phyloP scores from a whole-genome alignment of 2,329 filamentous ascomycete species.

The Xylariales sp. region DNA sequence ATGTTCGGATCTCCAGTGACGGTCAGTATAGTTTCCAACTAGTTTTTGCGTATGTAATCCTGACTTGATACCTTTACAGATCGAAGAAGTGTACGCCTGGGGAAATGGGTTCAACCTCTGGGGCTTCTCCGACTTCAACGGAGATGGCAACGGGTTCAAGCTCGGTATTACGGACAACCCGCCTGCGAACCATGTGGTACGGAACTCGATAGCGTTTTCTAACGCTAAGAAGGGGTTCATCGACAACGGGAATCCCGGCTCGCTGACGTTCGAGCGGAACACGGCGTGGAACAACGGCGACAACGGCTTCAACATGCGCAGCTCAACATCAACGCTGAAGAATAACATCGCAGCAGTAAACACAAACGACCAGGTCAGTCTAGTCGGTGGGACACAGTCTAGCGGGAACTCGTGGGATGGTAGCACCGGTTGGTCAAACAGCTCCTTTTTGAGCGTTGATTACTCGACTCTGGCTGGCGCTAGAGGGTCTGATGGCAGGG shows the following conservation, averaged over 20 bases:
- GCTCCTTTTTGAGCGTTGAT: conserved; percentile 54
- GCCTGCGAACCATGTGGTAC: conserved; percentile 56
- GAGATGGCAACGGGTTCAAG: conserved; percentile 61
- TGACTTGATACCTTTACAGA: conserved; percentile 11
- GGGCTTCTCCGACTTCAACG: conserved; percentile 56
- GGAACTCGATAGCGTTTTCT: conserved; percentile 57
- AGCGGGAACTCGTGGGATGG: conserved; percentile 57
- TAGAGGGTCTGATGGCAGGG: conserved; percentile 52
- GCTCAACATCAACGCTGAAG: conserved; percentile 52
- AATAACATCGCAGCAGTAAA: conserved; percentile 56
- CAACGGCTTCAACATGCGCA: conserved; percentile 55
- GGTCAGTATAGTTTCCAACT: conserved; percentile 38
- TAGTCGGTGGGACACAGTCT: conserved; percentile 43
- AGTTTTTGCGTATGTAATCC: neutral
- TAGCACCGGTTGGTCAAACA: conserved; percentile 54
- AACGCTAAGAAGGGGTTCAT: conserved; percentile 60
- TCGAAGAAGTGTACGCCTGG: conserved; percentile 57
- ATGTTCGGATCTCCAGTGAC: conserved; percentile 55
- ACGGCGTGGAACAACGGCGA: conserved; percentile 60
- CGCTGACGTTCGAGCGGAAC: conserved; percentile 55
- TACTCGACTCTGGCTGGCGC: conserved; percentile 51
- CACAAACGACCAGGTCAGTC: conserved; percentile 41
- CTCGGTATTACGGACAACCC: conserved; percentile 55
- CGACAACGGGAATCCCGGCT: conserved; percentile 58
- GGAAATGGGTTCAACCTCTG: conserved; percentile 60